Evolutionary conservation across 805 yeast genomes (phyloP), one percentile per base, ranked within the genome.

Genomic region (Cephaloascus fragrans): DNA sequence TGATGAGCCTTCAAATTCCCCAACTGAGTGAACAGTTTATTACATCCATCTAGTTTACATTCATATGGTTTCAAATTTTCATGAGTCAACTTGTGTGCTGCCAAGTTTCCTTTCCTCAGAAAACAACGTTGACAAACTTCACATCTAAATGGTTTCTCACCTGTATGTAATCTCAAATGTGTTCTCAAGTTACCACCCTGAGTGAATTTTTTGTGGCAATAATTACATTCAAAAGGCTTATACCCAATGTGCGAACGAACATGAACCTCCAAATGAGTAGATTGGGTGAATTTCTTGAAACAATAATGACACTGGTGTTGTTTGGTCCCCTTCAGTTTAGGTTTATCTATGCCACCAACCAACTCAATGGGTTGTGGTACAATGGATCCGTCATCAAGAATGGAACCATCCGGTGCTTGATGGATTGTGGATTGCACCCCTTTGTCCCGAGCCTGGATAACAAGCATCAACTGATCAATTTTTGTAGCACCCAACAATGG

Each of bases 1-100:
- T 89, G 97, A 58, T 90, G 97, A 1, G 95, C 84, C 59, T 90
- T 89, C 67, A 89, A 71, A 53, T 89, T 89, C 3, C 97, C 97
- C 49, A 89, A 67, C 62, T 89, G 97, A 1, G 96, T 84, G 52
- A 89, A 89, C 3, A 82, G 71, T 61, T 87, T 88, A 47, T 75
- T 78, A 61, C 97, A 89, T 42, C 72, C 69, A 56, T 87, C 96
- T 43, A 89, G 68, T 49, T 75, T 76, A 61, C 97, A 89, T 41
- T 74, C 73, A 53, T 69, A 85, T 4, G 95, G 96, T 51, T 83
- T 80, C 41, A 75, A 64, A 49, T 83, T 78, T 41, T 79, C 80
- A 60, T 88, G 97, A 0, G 95, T 87, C 42, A 85, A 63, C 56
- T 71, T 67, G 59, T 89, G 97, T 3, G 95, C 94, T 19, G 90